A percentile compares a stretch with the other conserved stretches of the same genome.
Evolutionary conservation across 495 filamentous ascomycete species (phyloP).

Genomic region (Aspergillus asperescens): DNA sequence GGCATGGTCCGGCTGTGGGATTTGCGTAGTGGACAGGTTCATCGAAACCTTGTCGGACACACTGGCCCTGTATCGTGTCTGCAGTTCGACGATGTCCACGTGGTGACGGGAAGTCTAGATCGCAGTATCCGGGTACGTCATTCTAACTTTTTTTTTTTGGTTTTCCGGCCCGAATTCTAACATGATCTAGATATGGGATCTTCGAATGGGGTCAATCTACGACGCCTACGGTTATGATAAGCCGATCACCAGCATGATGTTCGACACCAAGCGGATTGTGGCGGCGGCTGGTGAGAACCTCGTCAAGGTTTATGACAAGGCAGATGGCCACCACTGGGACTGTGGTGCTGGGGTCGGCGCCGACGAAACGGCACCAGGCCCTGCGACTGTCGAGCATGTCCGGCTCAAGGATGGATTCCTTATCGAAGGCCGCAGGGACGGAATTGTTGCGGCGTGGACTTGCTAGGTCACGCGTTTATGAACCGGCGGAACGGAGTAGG

Average conservation of each 20-base stretch:
- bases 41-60: conserved; percentile 91
- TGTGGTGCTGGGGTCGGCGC: conserved; percentile 75
- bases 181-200: conserved; percentile 83
- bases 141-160: not conserved
- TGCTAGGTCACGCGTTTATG: conserved; percentile 47
- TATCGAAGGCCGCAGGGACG: conserved; percentile 83
- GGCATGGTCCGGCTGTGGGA: conserved; percentile 98
- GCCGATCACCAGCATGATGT: conserved; percentile 96
- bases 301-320: conserved; percentile 97
- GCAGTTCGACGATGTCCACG: conserved; percentile 92
- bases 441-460: conserved; percentile 86
- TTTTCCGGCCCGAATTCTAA: not conserved
- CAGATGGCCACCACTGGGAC: conserved; percentile 93
- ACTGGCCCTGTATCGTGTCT: conserved; percentile 92
- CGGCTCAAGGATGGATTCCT: conserved; percentile 92
- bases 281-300: conserved; percentile 86
- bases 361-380: conserved; percentile 53
- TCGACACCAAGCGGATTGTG: conserved; percentile 86
- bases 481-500: not conserved
- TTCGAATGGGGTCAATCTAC: conserved; percentile 90
- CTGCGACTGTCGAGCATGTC: conserved; percentile 77
- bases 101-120: conserved; percentile 92
- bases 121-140: conserved; percentile 83
- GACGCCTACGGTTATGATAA: conserved; percentile 96
- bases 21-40: conserved; percentile 90